Base-by-base conservation (phyloP, 495 filamentous ascomycete species). In the Aspergillus saccharolyticus region DNA sequence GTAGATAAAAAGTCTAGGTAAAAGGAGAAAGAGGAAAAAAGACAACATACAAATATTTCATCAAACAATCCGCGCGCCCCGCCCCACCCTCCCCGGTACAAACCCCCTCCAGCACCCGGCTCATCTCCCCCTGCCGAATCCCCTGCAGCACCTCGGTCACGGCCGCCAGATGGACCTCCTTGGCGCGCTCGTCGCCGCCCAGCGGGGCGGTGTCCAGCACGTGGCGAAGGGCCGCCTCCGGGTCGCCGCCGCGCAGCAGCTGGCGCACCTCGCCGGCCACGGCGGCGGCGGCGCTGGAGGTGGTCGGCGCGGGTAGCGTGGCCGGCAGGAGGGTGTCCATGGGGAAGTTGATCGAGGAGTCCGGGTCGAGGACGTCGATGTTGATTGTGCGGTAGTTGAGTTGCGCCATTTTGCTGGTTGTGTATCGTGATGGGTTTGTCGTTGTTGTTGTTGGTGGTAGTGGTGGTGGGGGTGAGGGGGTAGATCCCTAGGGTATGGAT, bases 351-450 rank as follows among this genome's bases (percentile, higher is more conserved):
- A 83, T 75, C 46, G 87, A 78, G 56, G 88, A 88, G 73, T 96
- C 91, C n/a, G 90, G 88, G 73, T 91, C 86, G 54, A 93, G 83
- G 61, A 84, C 81, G 73, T 96, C 91, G 75, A 96, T 85, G 78
- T 96, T 90, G 80, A 96, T 93, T 64, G 90, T 96, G 69, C 91
- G 89, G 85, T 89, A 96, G 79, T 88, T 87, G 66, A 77, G 62
- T 66, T 75, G 73, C 44, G 84, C 73, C 83, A 86, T 87, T 50
- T 55, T 75, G 63, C 63, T 12, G 50, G 28, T n/a, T n/a, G n/a
- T n/a, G n/a, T n/a, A n/a, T n/a, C n/a, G n/a, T n/a, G n/a, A n/a
- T n/a, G n/a, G n/a, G n/a, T n/a, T n/a, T n/a, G n/a, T n/a, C n/a
- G n/a, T n/a, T n/a, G n/a, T n/a, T n/a, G 30, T 56, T 24, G 54